phyloP scores from a whole-genome alignment of 139 green algal species.

The Pleodorina starrii region DNA sequence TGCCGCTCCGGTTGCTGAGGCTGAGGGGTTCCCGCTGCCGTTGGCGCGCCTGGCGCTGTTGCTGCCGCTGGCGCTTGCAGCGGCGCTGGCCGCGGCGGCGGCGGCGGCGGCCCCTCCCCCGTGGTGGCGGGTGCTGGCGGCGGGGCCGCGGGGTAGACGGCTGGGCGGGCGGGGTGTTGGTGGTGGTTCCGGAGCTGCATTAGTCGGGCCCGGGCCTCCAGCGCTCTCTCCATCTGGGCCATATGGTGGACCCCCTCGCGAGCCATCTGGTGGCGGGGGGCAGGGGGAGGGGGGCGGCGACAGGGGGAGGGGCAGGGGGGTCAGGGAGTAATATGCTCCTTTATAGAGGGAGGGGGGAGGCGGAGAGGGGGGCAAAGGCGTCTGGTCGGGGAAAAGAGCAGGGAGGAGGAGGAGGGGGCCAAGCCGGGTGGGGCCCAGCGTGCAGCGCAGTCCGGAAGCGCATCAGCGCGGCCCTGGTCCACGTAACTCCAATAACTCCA shows the following conservation, averaged over 20 bases:
- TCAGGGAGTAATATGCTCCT: too few relatives aligned
- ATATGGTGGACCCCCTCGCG: background rate
- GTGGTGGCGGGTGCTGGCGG: background rate
- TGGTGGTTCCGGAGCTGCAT: background rate
- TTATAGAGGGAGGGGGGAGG: background rate
- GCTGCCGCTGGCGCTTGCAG: too few relatives aligned
- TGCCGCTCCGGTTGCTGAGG: too few relatives aligned
- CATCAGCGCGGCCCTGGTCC: too few relatives aligned
- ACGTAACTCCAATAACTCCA: too few relatives aligned
- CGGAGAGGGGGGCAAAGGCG: background rate
- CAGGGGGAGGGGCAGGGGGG: too few relatives aligned
- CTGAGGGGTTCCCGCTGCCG: background rate
- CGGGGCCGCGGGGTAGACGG: background rate
- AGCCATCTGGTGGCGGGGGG: background rate
- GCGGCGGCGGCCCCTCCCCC: background rate
- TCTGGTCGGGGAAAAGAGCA: too few relatives aligned
- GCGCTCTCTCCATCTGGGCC: constrained; percentile 21
- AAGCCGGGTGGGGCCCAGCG: too few relatives aligned
- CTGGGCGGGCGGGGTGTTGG: background rate
- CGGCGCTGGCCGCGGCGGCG: background rate
- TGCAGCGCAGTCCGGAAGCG: too few relatives aligned
- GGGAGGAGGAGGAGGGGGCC: background rate
- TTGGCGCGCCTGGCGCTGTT: background rate
- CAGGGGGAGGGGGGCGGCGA: too few relatives aligned
- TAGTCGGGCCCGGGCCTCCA: constrained; percentile 12